These are phyloP conservation scores for Leishmania major DNA, from an alignment of 208 protist species.

Conservation along the genomic window DNA sequence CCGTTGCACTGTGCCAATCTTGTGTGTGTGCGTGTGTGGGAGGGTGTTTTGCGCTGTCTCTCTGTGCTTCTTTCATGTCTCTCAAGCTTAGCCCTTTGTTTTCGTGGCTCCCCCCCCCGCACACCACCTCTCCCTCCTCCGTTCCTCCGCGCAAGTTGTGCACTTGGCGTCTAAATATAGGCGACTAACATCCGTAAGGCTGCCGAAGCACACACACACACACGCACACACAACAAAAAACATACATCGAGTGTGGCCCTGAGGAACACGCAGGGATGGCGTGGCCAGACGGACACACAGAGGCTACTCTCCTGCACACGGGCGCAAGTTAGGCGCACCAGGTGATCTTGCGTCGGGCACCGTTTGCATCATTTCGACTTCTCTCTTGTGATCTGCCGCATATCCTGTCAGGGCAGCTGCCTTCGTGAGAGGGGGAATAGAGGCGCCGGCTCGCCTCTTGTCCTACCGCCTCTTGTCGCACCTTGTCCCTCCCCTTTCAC, in stretches of 20 bases:
- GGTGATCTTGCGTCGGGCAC: background rate
- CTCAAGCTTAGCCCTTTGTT: background rate
- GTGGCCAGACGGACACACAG: background rate
- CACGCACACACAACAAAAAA: background rate
- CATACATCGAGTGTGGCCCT: background rate
- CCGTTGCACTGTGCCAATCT: background rate
- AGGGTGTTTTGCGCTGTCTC: background rate
- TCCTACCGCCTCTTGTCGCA: background rate
- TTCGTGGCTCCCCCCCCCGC: background rate
- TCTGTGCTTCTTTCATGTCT: background rate
- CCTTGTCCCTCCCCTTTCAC: no score
- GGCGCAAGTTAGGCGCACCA: background rate
- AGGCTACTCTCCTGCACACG: background rate
- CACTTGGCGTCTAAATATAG: slow-evolving; percentile 8
- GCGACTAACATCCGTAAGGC: slow-evolving; percentile 1
- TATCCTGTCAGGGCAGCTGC: background rate
- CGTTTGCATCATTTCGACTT: background rate
- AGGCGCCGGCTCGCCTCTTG: background rate
- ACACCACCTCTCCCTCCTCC: background rate
- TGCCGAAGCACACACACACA: background rate
- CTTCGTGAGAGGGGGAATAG: background rate
- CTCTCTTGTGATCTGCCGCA: background rate
- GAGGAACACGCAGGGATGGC: background rate
- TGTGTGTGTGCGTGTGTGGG: background rate
- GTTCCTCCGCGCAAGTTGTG: background rate